phyloP scores from a whole-genome alignment of 306 rosid species.

The Alnus glutinosa region DNA sequence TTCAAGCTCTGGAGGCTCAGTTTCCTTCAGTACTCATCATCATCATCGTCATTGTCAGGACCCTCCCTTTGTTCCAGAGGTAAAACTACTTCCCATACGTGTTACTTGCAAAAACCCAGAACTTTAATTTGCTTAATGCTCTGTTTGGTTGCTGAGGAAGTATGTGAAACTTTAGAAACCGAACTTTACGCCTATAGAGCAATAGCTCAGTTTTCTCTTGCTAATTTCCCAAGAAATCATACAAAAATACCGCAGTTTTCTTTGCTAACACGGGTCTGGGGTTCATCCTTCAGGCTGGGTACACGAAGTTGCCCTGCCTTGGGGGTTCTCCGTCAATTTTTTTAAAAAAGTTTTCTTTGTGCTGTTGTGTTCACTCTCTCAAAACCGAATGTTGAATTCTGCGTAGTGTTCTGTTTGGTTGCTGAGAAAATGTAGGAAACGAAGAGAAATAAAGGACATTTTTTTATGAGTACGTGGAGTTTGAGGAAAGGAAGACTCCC shows the following conservation, averaged over 20 bases:
- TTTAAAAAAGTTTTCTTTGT: neutral
- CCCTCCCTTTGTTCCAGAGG: conserved; percentile 78
- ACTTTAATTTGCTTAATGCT: conserved; percentile 6
- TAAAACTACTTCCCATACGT: conserved; percentile 12
- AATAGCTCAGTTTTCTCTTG: neutral
- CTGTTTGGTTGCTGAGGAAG: conserved; percentile 10
- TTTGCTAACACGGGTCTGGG: neutral
- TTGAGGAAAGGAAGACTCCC: neutral
- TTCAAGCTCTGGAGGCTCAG: conserved; percentile 35
- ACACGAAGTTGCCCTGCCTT: no score
- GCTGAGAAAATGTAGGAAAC: conserved; percentile 10
- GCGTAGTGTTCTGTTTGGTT: neutral
- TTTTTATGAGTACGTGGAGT: neutral
- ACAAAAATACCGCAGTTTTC: neutral
- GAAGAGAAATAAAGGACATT: neutral
- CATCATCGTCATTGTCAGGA: conserved; percentile 27
- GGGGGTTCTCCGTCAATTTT: no score
- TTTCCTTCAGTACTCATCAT: conserved; percentile 24
- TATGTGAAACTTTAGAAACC: neutral
- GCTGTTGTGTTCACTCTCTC: neutral
- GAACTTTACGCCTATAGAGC: neutral
- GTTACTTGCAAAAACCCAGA: conserved; percentile 6
- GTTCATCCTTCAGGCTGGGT: no score
- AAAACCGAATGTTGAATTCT: neutral
- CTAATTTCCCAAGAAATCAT: neutral